Evolutionary conservation across 225 moss, liverwort and hornwort genomes (phyloP).

Genomic region (Pseudisothecium myosuroides): DNA sequence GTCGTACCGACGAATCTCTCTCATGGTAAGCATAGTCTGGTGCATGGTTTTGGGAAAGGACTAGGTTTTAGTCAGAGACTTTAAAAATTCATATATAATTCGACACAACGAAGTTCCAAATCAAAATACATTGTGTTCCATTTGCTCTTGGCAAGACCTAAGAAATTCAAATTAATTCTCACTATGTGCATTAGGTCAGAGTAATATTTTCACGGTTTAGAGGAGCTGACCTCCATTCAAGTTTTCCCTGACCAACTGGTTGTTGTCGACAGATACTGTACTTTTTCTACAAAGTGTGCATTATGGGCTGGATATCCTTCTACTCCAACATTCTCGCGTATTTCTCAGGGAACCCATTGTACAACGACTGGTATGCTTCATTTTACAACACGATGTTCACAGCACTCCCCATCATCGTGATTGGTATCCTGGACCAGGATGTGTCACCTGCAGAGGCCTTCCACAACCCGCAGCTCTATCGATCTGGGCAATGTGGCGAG

Average conservation of each 20-base stretch:
- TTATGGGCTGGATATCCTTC: conserved; percentile 72
- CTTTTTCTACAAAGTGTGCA: conserved; percentile 80
- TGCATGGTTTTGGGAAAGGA: not conserved
- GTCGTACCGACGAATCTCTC: conserved; percentile 37
- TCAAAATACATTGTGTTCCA: not conserved
- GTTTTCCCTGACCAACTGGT: not conserved
- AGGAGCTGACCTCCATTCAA: not conserved
- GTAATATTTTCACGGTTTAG: not conserved
- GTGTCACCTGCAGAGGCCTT: conserved; percentile 39
- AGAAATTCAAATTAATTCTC: not conserved
- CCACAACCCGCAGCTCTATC: conserved; percentile 49
- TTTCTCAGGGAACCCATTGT: conserved; percentile 71
- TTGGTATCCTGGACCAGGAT: conserved; percentile 68
- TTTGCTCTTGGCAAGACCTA: not conserved
- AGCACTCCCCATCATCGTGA: conserved; percentile 40
- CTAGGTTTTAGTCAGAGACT: not conserved
- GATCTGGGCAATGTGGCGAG: conserved; percentile 54
- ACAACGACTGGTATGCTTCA: conserved; percentile 77
- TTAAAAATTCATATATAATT: not conserved
- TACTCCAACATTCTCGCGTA: conserved; percentile 58
- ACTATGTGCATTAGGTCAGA: not conserved
- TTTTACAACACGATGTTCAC: conserved; percentile 79
- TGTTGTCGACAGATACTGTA: conserved; percentile 55
- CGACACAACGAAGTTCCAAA: not conserved
- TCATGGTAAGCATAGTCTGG: conserved; percentile 13